Evolutionary conservation across 2,329 filamentous ascomycete species (phyloP).

Genomic region (Albifimbria verrucaria): DNA sequence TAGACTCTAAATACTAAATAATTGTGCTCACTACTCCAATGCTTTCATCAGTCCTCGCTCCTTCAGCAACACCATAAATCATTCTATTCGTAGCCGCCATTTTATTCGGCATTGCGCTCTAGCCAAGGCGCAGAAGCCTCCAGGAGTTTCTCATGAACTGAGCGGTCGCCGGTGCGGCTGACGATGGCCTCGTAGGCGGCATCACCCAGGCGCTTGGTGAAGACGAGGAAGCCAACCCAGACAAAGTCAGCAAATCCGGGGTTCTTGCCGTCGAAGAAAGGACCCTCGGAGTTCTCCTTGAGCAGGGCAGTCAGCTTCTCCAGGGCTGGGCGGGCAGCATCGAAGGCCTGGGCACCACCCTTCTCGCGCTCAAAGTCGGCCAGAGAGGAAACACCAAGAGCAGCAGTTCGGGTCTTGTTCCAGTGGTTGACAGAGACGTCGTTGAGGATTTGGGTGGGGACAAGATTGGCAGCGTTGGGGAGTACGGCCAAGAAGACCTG

Average conservation of each 20-base stretch:
- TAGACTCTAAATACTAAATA: too few species aligned
- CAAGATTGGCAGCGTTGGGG: slow-evolving; percentile 41
- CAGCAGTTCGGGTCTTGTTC: slow-evolving; percentile 43
- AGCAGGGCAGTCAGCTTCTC: slow-evolving; percentile 41
- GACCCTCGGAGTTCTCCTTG: slow-evolving; percentile 53
- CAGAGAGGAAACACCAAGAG: slow-evolving; percentile 47
- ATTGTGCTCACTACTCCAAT: too few species aligned
- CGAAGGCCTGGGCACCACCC: slow-evolving; percentile 50
- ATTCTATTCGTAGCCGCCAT: too few species aligned
- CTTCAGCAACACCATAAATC: too few species aligned
- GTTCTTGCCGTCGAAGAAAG: slow-evolving; percentile 57
- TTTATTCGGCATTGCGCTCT: slow-evolving; percentile 33
- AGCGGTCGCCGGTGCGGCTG: slow-evolving; percentile 31
- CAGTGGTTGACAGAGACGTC: slow-evolving; percentile 53
- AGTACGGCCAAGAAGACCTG: slow-evolving; percentile 28
- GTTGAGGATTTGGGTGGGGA: slow-evolving; percentile 51
- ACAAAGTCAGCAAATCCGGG: slow-evolving; percentile 57
- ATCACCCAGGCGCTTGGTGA: slow-evolving; percentile 30
- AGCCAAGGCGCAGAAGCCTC: slow-evolving; percentile 38
- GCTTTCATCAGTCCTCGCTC: too few species aligned
- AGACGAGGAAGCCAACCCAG: slow-evolving; percentile 46
- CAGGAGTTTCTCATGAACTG: slow-evolving; percentile 35
- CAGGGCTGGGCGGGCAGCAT: slow-evolving; percentile 33
- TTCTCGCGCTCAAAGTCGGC: slow-evolving; percentile 42
- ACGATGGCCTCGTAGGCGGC: slow-evolving; percentile 32